Evolutionary conservation across 2,329 filamentous ascomycete genomes (phyloP).

Genomic region (Dactylellina sp.): DNA sequence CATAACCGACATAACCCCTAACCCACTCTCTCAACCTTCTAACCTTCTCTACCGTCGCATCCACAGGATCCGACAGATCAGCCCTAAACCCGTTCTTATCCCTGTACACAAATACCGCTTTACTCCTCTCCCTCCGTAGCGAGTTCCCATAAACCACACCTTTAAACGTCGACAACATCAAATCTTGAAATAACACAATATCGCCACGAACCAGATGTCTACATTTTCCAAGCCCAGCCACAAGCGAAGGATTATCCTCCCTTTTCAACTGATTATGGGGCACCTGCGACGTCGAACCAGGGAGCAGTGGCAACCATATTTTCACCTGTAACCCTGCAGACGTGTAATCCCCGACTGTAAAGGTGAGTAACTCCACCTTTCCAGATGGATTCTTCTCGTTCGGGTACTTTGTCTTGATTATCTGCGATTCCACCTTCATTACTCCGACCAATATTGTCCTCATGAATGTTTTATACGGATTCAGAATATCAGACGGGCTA

Average conservation of each 20-base stretch:
- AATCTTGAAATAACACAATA: conserved; percentile 41
- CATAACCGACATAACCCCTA: conserved; percentile 31
- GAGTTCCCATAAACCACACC: conserved; percentile 38
- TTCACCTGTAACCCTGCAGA: conserved; percentile 29
- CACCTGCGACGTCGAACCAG: not conserved
- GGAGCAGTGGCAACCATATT: conserved; percentile 23
- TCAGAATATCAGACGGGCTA: conserved; percentile 9
- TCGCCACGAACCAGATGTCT: conserved; percentile 27
- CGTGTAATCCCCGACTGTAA: conserved; percentile 34
- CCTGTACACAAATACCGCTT: conserved; percentile 33
- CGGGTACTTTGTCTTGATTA: conserved; percentile 39
- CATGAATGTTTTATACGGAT: conserved; percentile 28
- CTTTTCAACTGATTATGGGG: not conserved
- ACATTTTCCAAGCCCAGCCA: conserved; percentile 15
- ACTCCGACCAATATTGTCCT: conserved; percentile 20
- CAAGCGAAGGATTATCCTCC: conserved; percentile 4
- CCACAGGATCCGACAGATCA: conserved; percentile 37
- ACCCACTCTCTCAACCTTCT: conserved; percentile 45
- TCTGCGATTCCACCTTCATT: conserved; percentile 37
- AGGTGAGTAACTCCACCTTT: conserved; percentile 18
- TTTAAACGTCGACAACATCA: conserved; percentile 16
- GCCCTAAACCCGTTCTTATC: conserved; percentile 29
- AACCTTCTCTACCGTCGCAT: conserved; percentile 41
- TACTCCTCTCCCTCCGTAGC: conserved; percentile 27
- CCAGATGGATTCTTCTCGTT: conserved; percentile 36